phyloP scores from a whole-genome alignment of 2,329 filamentous ascomycete genomes.

The Fusarium dimerum region DNA sequence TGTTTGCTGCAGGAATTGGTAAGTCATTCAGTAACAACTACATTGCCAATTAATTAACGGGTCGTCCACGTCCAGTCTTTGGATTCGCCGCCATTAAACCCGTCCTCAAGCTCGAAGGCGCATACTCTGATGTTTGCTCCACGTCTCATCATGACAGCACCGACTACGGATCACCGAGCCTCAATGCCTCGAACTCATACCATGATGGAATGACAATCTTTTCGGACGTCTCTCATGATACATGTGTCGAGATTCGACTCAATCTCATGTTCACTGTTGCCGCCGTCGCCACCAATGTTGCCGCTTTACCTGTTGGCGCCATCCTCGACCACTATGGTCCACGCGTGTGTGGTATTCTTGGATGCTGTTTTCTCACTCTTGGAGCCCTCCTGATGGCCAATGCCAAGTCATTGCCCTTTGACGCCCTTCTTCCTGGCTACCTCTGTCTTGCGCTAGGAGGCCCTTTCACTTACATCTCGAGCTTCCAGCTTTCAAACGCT shows the following conservation, averaged over 20 bases:
- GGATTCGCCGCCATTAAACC: slow-evolving; percentile 86
- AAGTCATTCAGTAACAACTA: neutral
- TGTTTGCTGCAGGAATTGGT: slow-evolving; percentile 71
- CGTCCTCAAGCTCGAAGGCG: slow-evolving; percentile 70
- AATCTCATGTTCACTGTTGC: slow-evolving; percentile 94
- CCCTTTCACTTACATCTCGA: slow-evolving; percentile 79
- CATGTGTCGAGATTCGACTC: slow-evolving; percentile 59
- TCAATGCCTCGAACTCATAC: neutral
- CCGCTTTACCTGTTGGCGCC: slow-evolving; percentile 80
- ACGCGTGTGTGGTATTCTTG: slow-evolving; percentile 68
- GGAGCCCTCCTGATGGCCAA: slow-evolving; percentile 74
- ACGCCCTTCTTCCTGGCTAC: slow-evolving; percentile 75
- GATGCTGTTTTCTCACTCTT: slow-evolving; percentile 65
- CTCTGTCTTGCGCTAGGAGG: slow-evolving; percentile 76
- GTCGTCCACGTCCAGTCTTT: slow-evolving; percentile 55
- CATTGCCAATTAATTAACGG: neutral
- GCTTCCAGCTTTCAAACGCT: slow-evolving; percentile 82
- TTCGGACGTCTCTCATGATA: slow-evolving; percentile 26
- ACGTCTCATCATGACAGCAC: slow-evolving; percentile 10
- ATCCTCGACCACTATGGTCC: slow-evolving; percentile 84
- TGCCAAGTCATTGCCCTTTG: slow-evolving; percentile 60
- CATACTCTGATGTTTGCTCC: slow-evolving; percentile 66
- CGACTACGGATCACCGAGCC: neutral
- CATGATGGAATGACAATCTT: neutral
- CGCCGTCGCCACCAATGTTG: slow-evolving; percentile 85